Percentiles rank a stretch among this genome's conserved stretches.
phyloP scores from a whole-genome alignment of 805 yeast genomes.

The Candida quercuum region DNA sequence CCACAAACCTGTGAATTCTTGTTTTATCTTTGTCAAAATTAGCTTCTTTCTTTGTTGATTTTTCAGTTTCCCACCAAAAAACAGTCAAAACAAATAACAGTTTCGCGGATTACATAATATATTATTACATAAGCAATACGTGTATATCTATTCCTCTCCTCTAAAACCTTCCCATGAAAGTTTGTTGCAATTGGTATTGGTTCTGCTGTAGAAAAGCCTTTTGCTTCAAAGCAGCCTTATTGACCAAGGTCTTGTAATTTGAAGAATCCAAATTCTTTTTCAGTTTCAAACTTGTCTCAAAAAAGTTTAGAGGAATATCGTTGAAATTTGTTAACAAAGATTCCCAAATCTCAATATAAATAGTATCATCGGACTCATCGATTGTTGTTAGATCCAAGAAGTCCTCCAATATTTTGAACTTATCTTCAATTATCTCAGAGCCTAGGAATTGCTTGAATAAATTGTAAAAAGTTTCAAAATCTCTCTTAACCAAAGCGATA shows the following conservation, averaged over 20 bases:
- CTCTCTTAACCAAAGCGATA: slow-evolving; percentile 51
- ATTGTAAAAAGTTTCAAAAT: slow-evolving; percentile 51
- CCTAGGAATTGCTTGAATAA: slow-evolving; percentile 42
- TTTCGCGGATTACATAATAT: too few relatives aligned
- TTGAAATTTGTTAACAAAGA: slow-evolving; percentile 5
- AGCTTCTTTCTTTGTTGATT: too few relatives aligned
- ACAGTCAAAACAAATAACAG: too few relatives aligned
- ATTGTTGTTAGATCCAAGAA: slow-evolving; percentile 44
- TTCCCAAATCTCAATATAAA: slow-evolving; percentile 9
- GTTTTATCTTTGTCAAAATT: not conserved
- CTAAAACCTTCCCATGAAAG: slow-evolving; percentile 11
- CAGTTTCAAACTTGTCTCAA: slow-evolving; percentile 6
- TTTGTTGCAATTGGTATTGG: slow-evolving; percentile 3
- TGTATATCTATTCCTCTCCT: too few relatives aligned
- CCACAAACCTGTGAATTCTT: too few relatives aligned
- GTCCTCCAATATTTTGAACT: slow-evolving; percentile 55
- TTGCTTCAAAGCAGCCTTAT: slow-evolving; percentile 6
- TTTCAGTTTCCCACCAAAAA: too few relatives aligned
- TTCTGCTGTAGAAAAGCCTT: slow-evolving; percentile 5
- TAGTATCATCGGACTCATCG: slow-evolving; percentile 3
- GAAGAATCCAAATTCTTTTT: slow-evolving; percentile 4
- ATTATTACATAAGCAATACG: too few relatives aligned
- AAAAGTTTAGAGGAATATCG: slow-evolving; percentile 8
- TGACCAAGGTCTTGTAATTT: slow-evolving; percentile 1
- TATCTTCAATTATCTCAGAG: slow-evolving; percentile 38